Conservation (phyloP, 345 rosid genomes). For the Noccaea bulbosa region DNA sequence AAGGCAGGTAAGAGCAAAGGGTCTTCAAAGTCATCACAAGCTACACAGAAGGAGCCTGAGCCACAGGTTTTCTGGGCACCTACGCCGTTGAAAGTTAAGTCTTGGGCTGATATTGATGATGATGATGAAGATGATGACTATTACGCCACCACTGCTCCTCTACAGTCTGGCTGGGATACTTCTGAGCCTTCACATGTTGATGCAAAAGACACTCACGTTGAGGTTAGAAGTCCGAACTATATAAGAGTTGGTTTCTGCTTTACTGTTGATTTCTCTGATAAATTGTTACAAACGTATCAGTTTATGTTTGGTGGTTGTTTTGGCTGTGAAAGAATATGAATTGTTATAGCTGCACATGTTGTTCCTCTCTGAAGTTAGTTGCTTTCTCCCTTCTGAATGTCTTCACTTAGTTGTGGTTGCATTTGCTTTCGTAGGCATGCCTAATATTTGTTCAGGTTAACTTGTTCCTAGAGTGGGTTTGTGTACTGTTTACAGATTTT, state of each 20-base stretch:
- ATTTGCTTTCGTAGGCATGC: constrained; percentile 7
- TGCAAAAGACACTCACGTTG: constrained; percentile 44
- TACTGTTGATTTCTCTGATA: neutral
- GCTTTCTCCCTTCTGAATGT: neutral
- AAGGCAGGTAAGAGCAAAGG: constrained; percentile 48
- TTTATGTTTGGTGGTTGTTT: neutral
- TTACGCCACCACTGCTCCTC: constrained; percentile 60
- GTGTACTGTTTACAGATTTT: neutral
- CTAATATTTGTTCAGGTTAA: neutral
- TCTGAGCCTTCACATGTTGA: constrained; percentile 36
- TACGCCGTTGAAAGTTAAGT: constrained; percentile 50
- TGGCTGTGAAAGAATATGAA: neutral
- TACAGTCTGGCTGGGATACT: constrained; percentile 48
- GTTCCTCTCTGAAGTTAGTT: neutral
- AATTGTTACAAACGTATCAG: neutral
- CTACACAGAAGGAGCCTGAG: constrained; percentile 48
- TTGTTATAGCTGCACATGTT: neutral
- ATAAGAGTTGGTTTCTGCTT: neutral
- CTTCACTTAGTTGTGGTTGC: neutral
- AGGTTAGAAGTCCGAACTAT: constrained; percentile 35
- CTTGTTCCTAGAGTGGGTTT: neutral
- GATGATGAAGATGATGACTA: constrained; percentile 63
- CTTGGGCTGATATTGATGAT: constrained; percentile 69
- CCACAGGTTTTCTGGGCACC: constrained; percentile 61
- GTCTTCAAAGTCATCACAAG: constrained; percentile 44